Percentiles rank a stretch among this genome's conserved stretches.
Evolutionary conservation across 331 rosid genomes (phyloP).

Genomic region (Quercus phellos): DNA sequence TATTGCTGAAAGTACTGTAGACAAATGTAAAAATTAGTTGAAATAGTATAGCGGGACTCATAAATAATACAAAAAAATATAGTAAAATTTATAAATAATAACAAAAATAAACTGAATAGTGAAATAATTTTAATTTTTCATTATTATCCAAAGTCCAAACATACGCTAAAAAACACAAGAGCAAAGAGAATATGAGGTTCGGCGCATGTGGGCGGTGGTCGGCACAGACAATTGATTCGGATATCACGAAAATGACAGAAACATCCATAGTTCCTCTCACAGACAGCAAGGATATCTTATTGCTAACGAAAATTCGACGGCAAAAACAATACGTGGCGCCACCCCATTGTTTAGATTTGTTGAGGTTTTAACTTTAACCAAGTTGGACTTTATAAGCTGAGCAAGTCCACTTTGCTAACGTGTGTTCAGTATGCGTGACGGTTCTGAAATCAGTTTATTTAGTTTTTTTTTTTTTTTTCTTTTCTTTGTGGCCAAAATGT

Average conservation of each 20-base stretch:
- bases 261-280: background rate
- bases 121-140: too few species aligned
- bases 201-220: background rate
- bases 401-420: too few species aligned
- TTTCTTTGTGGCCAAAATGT: too few species aligned
- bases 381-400: too few species aligned
- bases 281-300: background rate
- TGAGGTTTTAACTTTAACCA: too few species aligned
- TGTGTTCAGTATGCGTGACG: too few species aligned
- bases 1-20: too few species aligned
- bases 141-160: fast-evolving
- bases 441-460: too few species aligned
- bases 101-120: fast-evolving
- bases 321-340: background rate
- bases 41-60: fast-evolving
- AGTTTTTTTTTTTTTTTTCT: too few species aligned
- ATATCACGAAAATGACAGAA: background rate
- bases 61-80: fast-evolving
- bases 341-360: background rate
- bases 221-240: background rate
- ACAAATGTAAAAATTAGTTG: too few species aligned
- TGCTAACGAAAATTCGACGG: background rate
- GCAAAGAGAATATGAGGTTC: background rate
- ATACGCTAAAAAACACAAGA: background rate
- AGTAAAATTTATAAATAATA: fast-evolving